Conservation (phyloP, 2,329 filamentous ascomycete species). For the Volutella citrinella region DNA sequence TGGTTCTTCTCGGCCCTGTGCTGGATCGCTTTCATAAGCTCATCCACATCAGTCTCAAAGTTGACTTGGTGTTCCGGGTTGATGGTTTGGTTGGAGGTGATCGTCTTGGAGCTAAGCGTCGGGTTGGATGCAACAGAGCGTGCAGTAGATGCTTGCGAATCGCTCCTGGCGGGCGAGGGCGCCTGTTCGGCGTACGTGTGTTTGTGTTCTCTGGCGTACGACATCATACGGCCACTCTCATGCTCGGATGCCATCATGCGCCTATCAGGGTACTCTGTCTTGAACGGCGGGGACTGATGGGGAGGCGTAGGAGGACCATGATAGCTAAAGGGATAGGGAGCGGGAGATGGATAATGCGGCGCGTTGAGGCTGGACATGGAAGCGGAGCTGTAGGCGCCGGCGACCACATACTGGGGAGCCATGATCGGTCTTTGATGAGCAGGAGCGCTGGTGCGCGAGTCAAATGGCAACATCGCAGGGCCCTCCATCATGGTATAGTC, state of each 20-base stretch:
- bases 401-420: constrained; percentile 46
- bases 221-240: constrained; percentile 20
- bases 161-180: constrained; percentile 32
- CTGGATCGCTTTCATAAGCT: constrained; percentile 86
- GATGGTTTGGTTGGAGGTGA: constrained; percentile 44
- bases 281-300: constrained; percentile 32
- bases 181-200: constrained; percentile 30
- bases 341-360: constrained; percentile 41
- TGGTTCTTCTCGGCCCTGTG: constrained; percentile 49
- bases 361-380: constrained; percentile 41
- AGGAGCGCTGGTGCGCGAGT: constrained; percentile 38
- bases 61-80: constrained; percentile 50
- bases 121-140: constrained; percentile 25
- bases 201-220: constrained; percentile 26
- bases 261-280: constrained; percentile 32
- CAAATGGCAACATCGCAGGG: constrained; percentile 46
- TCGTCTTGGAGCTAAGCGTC: constrained; percentile 36
- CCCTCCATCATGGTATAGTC: constrained; percentile 50
- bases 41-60: constrained; percentile 82
- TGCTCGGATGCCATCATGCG: constrained; percentile 19
- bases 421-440: constrained; percentile 42
- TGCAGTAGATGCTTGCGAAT: constrained; percentile 28
- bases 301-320: constrained; percentile 33
- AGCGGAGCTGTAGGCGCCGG: constrained; percentile 41
- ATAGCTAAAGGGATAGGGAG: constrained; percentile 45